A percentile compares a stretch with the other conserved stretches of the same genome.
These are phyloP conservation scores for Fusarium pseudograminearum DNA, from an alignment of 2,329 filamentous ascomycete species.

Conservation along the genomic window DNA sequence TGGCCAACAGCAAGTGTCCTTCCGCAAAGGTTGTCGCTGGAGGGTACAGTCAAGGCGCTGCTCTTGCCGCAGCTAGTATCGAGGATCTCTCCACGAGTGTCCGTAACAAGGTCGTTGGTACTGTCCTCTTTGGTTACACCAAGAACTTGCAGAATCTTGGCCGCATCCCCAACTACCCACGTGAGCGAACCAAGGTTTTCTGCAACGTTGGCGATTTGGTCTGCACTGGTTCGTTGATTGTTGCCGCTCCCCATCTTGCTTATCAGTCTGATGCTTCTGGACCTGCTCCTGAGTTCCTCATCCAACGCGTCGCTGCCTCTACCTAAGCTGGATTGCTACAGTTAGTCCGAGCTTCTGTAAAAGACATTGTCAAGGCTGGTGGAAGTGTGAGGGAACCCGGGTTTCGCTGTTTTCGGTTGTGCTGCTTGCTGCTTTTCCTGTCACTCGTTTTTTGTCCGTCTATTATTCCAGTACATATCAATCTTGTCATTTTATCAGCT, in stretches of 20 bases:
- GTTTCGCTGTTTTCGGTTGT: not conserved
- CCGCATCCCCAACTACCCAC: conserved; percentile 55
- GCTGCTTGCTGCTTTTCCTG: not conserved
- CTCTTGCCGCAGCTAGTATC: conserved; percentile 58
- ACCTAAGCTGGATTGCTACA: not conserved
- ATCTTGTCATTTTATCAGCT: not conserved
- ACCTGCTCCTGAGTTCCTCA: conserved; percentile 28
- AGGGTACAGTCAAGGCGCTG: conserved; percentile 58
- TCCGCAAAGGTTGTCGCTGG: conserved; percentile 57
- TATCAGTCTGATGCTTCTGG: conserved; percentile 31
- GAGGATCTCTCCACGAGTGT: conserved; percentile 49
- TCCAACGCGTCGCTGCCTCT: conserved; percentile 24
- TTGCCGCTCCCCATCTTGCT: conserved; percentile 30
- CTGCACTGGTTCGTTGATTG: conserved; percentile 53
- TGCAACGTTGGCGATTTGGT: conserved; percentile 54
- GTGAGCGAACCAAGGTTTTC: conserved; percentile 51
- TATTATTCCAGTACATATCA: not conserved
- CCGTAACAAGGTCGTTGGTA: conserved; percentile 53
- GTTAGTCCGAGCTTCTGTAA: too few species aligned
- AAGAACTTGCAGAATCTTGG: conserved; percentile 58
- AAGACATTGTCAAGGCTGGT: not conserved
- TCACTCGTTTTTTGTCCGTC: not conserved
- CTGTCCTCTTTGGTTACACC: conserved; percentile 57
- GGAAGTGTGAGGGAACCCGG: not conserved
- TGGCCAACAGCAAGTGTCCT: conserved; percentile 59